Base-by-base conservation (phyloP, 2,329 filamentous ascomycete genomes). In the Parastagonospora avenae region DNA sequence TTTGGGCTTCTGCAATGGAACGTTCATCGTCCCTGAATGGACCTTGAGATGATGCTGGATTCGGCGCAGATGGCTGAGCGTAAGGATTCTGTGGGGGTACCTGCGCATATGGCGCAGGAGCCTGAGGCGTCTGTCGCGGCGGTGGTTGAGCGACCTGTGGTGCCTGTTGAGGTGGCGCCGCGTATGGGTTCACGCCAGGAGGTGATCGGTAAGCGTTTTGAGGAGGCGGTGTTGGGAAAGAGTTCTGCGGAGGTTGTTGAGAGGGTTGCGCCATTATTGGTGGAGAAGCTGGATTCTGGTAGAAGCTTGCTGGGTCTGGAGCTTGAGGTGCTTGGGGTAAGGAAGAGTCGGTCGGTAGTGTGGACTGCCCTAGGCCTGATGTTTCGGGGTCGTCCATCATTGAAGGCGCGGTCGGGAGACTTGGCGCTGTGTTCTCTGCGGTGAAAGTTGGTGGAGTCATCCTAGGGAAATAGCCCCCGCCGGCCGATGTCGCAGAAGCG, bases 1-100 rank as follows among this genome's bases (percentile, higher is more conserved):
- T 99, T 72, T 96, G 92, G 4, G 94, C 93, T 63, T 87, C 83
- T 31, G 85, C 79, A 31, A 97, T 88, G 0, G 88, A 80, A 52
- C 81, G 78, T 58, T 92, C 88, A 57, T 96, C 91, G 9, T 75
- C 79, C 4, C 75, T 78, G 46, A 88, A 77, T 1, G 69, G 67
- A 4, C 70, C 82, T 55, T 71, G 60, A 35, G 50, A 45, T 11
- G 55, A 44, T 15, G 57, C 55, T n/a, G 53, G 45, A 44, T 55
- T 52, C 14, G 53, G 51, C 19, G 57, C 61, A 8, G 59, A 46
- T 27, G 55, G 57, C 46, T 62, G 63, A 16, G 52, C 50, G 30
- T 59, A 64, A 24, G 57, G 61, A 15, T 56, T 64, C 32, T 55
- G 54, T 19, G 42, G 46, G 7, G 54, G 27, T 36, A 44, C 12